phyloP scores from a whole-genome alignment of 1,284 basidiomycete species.

The Tilletia indica region DNA sequence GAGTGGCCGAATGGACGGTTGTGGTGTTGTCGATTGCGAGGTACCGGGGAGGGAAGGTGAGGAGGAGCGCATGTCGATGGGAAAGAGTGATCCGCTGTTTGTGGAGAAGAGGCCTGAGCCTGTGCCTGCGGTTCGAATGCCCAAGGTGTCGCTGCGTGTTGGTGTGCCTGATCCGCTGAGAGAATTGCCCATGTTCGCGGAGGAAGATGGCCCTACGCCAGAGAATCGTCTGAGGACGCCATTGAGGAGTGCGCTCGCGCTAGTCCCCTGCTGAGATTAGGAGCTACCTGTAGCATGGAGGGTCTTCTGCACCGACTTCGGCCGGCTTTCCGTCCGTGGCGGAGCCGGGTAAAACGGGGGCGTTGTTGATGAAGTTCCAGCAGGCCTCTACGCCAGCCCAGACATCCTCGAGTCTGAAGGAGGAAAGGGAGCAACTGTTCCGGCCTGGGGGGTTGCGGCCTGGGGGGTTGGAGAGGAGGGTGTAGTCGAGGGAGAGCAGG shows the following conservation, averaged over 20 bases:
- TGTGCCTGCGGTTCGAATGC: neutral
- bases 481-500: too few relatives aligned
- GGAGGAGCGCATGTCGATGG: neutral
- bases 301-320: too few relatives aligned
- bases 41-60: neutral
- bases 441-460: neutral
- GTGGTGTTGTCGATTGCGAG: neutral
- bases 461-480: slow-evolving; percentile 6
- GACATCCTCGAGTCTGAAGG: neutral
- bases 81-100: neutral
- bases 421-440: neutral
- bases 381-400: slow-evolving; percentile 14
- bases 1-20: slow-evolving; percentile 27
- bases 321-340: too few relatives aligned
- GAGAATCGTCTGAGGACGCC: slow-evolving; percentile 10
- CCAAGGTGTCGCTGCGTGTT: neutral
- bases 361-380: slow-evolving; percentile 13
- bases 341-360: neutral
- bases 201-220: neutral
- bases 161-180: neutral
- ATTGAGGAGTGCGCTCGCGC: neutral
- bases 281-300: too few relatives aligned
- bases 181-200: too few relatives aligned
- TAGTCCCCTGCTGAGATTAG: too few relatives aligned
- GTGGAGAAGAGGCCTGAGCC: too few relatives aligned